Evolutionary conservation across 1,139 yeast genomes (phyloP), one percentile per base, ranked within the genome.

Genomic region (Yamadazyma diospyri): DNA sequence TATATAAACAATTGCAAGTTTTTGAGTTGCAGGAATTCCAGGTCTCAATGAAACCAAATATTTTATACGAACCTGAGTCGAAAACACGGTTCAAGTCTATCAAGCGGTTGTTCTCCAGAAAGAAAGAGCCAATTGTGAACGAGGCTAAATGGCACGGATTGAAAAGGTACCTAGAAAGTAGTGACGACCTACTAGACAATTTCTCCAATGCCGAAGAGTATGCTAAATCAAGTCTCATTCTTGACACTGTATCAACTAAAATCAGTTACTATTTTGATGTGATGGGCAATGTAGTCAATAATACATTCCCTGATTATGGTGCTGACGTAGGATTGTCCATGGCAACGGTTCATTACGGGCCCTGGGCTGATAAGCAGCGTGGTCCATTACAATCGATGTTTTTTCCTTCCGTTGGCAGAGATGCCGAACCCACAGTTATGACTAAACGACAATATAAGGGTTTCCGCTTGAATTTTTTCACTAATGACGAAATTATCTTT

Each of bases 311-410:
- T 0, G 75, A 72, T 37, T 75, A 74, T 52, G 92, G 89, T 0
- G 49, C 81, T 5, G 82, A 82, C 36, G 36, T 88, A 12, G 68
- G 65, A 13, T 47, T 87, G 4, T 69, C 73, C 1, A 71, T 74
- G 40, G 80, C 89, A 0, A 80, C 86, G 0, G 62, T 87, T 1
- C 82, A 82, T 45, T 89, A 86, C 50, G 98, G 98, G 0, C 95
- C 98, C 0, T 89, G 97, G 97, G 84, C 97, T 0, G 95, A 89
- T 40, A 75, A 89, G 28, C 95, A 92, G 53, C 55, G 95, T 15
- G 69, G 69, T 2, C 75, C 81, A 1, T 50, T 89, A 7, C 92
- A 82, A 40, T 59, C 66, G 7, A 62, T 80, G 61, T 62, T 92
- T 25, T 76, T 81, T 40, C 98, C 98, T 0, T 55, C 73, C 0